Conservation (phyloP, 1,284 basidiomycete genomes). For the Malassezia furfur region DNA sequence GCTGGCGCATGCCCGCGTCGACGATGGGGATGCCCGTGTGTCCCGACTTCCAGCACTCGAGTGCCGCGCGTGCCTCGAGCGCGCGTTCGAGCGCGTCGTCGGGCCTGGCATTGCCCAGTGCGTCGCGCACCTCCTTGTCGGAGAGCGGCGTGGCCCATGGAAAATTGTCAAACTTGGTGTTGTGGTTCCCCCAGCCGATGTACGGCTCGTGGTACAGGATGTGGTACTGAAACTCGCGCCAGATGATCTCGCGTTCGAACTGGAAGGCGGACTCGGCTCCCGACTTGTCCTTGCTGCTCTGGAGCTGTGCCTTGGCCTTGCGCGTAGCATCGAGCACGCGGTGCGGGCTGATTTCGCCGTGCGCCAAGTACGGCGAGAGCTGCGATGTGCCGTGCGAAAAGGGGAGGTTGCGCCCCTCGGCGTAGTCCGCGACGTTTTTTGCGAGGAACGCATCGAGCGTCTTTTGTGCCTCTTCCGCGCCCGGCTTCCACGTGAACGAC, state of each 20-base stretch:
- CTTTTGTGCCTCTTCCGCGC: not conserved
- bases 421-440: not conserved
- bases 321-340: not conserved
- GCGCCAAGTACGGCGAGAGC: constrained; percentile 12
- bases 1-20: constrained; percentile 15
- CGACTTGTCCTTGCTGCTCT: not conserved
- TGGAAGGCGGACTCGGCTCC: not conserved
- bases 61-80: not conserved
- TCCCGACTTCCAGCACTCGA: constrained; percentile 12
- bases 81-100: not conserved
- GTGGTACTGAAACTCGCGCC: constrained; percentile 17
- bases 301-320: not conserved
- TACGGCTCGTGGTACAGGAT: constrained; percentile 11
- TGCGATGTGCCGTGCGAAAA: constrained; percentile 9
- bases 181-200: constrained; percentile 5
- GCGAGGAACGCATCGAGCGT: not conserved
- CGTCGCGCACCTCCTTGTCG: not conserved
- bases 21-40: constrained; percentile 13
- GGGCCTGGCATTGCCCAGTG: not conserved
- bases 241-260: constrained; percentile 9
- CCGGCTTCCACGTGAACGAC: constrained; percentile 10
- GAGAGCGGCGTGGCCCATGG: not conserved
- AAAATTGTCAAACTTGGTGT: not conserved
- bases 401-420: constrained; percentile 2
- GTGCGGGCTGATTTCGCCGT: constrained; percentile 15